Evolutionary conservation across 2,329 filamentous ascomycete species (phyloP).

Genomic region (Stromatinia cepivora): DNA sequence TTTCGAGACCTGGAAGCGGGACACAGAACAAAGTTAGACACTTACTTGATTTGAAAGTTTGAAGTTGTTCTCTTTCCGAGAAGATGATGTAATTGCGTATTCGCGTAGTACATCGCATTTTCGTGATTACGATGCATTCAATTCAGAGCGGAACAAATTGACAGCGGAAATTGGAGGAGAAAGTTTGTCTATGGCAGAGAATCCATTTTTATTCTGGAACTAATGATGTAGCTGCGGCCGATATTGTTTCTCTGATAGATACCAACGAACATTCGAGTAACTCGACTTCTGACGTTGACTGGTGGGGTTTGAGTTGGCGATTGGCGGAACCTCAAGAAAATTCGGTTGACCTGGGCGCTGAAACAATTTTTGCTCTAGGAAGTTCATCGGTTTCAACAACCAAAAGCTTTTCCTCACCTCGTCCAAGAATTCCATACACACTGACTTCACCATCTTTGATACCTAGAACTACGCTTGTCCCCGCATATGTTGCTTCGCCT

Average conservation of each 20-base stretch:
- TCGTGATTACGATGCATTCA: not conserved
- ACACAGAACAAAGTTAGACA: not conserved
- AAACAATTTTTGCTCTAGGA: conserved; percentile 34
- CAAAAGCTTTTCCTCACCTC: conserved; percentile 67
- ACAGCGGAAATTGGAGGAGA: not conserved
- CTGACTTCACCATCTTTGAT: conserved; percentile 64
- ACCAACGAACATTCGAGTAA: not conserved
- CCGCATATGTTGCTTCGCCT: conserved; percentile 66
- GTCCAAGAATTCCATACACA: conserved; percentile 69
- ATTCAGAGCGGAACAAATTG: not conserved
- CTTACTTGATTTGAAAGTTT: not conserved
- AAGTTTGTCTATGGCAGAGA: not conserved
- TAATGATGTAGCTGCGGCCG: not conserved
- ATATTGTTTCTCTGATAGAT: not conserved
- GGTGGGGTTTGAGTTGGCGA: not conserved
- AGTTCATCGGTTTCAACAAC: conserved; percentile 58
- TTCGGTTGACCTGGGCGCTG: conserved; percentile 26
- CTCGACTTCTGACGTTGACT: not conserved
- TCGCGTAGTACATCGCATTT: not conserved
- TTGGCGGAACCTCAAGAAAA: conserved; percentile 6
- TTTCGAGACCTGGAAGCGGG: too few relatives aligned
- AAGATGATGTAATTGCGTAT: not conserved
- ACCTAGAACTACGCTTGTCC: conserved; percentile 70
- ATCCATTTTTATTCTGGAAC: not conserved
- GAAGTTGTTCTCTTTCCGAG: not conserved